Conservation (phyloP, 1,139 yeast species). For the Zygosaccharomyces sapae region DNA sequence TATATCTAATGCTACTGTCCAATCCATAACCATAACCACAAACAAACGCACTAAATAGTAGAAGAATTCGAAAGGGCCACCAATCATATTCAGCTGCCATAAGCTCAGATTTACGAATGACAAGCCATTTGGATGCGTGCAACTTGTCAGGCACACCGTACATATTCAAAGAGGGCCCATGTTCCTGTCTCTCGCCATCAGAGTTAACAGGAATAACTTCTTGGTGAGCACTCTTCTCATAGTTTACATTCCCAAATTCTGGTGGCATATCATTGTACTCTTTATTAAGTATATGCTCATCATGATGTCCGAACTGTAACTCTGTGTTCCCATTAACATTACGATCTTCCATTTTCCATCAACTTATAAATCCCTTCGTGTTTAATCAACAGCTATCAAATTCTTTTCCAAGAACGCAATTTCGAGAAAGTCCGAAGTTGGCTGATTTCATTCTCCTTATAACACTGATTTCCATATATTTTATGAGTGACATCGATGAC, state of each 20-base stretch:
- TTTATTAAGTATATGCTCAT: neutral
- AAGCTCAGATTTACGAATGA: constrained; percentile 22
- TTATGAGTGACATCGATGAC: no score
- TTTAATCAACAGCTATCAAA: no score
- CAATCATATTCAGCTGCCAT: constrained; percentile 19
- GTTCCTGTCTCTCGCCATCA: constrained; percentile 1
- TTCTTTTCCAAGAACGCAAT: no score
- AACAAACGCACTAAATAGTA: constrained; percentile 47
- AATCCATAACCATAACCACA: constrained; percentile 60
- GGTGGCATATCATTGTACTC: neutral
- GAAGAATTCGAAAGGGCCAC: constrained; percentile 23
- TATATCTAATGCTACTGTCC: constrained; percentile 47
- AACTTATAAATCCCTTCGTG: no score
- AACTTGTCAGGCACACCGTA: constrained; percentile 7
- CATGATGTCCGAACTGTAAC: neutral
- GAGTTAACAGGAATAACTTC: neutral
- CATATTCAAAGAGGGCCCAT: neutral
- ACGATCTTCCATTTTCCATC: neutral
- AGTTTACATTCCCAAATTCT: neutral
- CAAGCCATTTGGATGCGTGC: constrained; percentile 2
- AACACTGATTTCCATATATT: no score
- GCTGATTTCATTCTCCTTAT: no score
- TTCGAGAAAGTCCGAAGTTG: no score
- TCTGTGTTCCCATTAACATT: neutral
- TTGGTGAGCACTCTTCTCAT: neutral